phyloP scores from a whole-genome alignment of 2,329 filamentous ascomycete species.

The Corynespora cassiicola region DNA sequence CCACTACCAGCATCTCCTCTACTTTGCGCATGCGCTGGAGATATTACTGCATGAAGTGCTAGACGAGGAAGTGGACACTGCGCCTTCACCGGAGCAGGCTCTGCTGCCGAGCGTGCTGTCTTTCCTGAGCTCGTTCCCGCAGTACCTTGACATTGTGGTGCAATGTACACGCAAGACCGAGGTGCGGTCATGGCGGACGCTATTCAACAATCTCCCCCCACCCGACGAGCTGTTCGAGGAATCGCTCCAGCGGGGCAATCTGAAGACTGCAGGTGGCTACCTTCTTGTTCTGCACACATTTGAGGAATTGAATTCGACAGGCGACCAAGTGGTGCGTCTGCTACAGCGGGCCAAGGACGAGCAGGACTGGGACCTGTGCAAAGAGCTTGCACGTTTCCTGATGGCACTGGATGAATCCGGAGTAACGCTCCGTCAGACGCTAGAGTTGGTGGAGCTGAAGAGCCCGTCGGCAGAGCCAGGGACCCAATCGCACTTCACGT shows the following conservation, averaged over 20 bases:
- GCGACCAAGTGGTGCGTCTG: slow-evolving; percentile 80
- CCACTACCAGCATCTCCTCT: slow-evolving; percentile 85
- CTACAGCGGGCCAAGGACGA: slow-evolving; percentile 81
- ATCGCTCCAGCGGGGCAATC: slow-evolving; percentile 79
- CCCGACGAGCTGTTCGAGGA: slow-evolving; percentile 94
- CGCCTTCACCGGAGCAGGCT: slow-evolving; percentile 54
- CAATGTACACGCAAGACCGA: slow-evolving; percentile 98
- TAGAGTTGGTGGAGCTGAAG: slow-evolving; percentile 59
- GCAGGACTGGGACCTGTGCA: slow-evolving; percentile 93
- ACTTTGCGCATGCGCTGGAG: slow-evolving; percentile 92
- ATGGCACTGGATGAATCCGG: slow-evolving; percentile 90
- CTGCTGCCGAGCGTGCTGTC: slow-evolving; percentile 60
- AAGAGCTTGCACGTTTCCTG: slow-evolving; percentile 91
- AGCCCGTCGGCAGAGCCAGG: slow-evolving; percentile 32
- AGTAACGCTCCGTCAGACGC: slow-evolving; percentile 74
- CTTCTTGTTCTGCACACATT: slow-evolving; percentile 91
- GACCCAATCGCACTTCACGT: slow-evolving; percentile 36
- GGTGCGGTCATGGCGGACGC: slow-evolving; percentile 89
- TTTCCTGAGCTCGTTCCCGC: slow-evolving; percentile 64
- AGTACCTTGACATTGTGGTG: slow-evolving; percentile 93
- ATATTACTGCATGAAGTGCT: slow-evolving; percentile 90
- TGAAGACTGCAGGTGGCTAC: slow-evolving; percentile 96
- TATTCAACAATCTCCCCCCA: slow-evolving; percentile 90
- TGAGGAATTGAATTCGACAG: slow-evolving; percentile 65
- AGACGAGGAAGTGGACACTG: slow-evolving; percentile 89